Percentiles rank a stretch among this genome's conserved stretches.
Evolutionary conservation across 176 grass and related monocot genomes (phyloP).

Genomic region (Juncus effusus): DNA sequence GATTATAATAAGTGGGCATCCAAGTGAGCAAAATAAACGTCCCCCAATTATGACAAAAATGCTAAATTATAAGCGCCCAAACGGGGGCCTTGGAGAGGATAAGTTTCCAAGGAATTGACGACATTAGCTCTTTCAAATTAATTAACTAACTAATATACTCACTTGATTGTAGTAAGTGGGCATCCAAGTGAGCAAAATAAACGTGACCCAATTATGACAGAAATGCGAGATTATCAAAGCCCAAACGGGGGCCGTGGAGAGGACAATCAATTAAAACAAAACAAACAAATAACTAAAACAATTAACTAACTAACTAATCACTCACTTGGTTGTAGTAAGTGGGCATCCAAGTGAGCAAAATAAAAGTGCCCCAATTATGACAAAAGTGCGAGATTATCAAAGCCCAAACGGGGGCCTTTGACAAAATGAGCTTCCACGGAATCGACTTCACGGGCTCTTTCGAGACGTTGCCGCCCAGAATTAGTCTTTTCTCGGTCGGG

Average conservation of each 20-base stretch:
- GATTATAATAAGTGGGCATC: slow-evolving; percentile 99
- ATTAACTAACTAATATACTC: neutral
- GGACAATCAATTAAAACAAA: too few species aligned
- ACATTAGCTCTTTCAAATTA: slow-evolving; percentile 61
- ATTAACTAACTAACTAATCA: neutral
- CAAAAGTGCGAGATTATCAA: slow-evolving; percentile 98
- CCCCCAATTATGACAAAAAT: slow-evolving; percentile 99
- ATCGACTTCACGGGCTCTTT: slow-evolving; percentile 83
- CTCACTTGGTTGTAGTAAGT: slow-evolving; percentile 97
- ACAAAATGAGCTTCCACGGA: slow-evolving; percentile 91
- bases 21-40: slow-evolving; percentile 96
- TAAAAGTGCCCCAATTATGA: slow-evolving; percentile 99
- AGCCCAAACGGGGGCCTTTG: slow-evolving; percentile 90
- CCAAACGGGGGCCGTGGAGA: slow-evolving; percentile 91
- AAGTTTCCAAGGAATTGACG: slow-evolving; percentile 80
- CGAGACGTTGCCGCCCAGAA: slow-evolving; percentile 51
- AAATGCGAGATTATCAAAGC: slow-evolving; percentile 96
- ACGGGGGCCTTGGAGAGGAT: slow-evolving; percentile 92
- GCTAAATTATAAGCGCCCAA: slow-evolving; percentile 94
- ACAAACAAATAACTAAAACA: too few species aligned
- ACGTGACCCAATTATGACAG: slow-evolving; percentile 98
- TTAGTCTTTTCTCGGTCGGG: slow-evolving; percentile 58
- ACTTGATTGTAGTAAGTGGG: slow-evolving; percentile 99
- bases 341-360: slow-evolving; percentile 98
- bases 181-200: slow-evolving; percentile 98